Evolutionary conservation across 768 basidiomycete genomes (phyloP).

Genomic region (Boletales sp.): DNA sequence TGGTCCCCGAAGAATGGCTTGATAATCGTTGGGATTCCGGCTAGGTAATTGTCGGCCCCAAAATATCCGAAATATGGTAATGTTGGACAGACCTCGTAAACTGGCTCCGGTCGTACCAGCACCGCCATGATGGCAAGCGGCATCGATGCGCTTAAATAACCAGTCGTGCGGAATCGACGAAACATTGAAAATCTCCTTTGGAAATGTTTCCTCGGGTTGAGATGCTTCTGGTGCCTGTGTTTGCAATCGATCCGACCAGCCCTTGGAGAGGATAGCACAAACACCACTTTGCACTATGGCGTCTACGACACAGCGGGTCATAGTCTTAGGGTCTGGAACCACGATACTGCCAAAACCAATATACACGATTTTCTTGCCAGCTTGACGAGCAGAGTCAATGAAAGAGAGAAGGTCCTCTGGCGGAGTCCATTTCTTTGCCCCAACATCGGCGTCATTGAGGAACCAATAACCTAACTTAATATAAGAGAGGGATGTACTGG

Average conservation of each 20-base stretch:
- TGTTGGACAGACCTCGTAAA: slow-evolving; percentile 64
- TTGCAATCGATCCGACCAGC: slow-evolving; percentile 91
- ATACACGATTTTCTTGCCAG: slow-evolving; percentile 89
- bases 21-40: slow-evolving; percentile 93
- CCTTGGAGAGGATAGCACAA: slow-evolving; percentile 91
- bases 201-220: slow-evolving; percentile 67
- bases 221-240: slow-evolving; percentile 55
- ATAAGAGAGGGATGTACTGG: slow-evolving; percentile 6
- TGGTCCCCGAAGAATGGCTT: slow-evolving; percentile 98
- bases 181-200: slow-evolving; percentile 79
- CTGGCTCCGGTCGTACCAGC: slow-evolving; percentile 96
- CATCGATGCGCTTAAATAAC: slow-evolving; percentile 91
- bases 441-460: slow-evolving; percentile 88
- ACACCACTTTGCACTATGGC: slow-evolving; percentile 86
- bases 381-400: slow-evolving; percentile 71
- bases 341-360: slow-evolving; percentile 98
- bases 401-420: slow-evolving; percentile 78
- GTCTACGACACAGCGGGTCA: slow-evolving; percentile 90
- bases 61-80: not conserved
- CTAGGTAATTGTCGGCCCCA: slow-evolving; percentile 34
- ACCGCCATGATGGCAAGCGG: slow-evolving; percentile 98
- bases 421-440: slow-evolving; percentile 85
- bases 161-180: slow-evolving; percentile 92
- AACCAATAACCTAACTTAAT: slow-evolving; percentile 84
- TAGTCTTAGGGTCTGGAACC: slow-evolving; percentile 87